A percentile compares a stretch with the other conserved stretches of the same genome.
Conservation (phyloP, 2,329 filamentous ascomycete genomes). For the Aspergillus quadricinctus region DNA sequence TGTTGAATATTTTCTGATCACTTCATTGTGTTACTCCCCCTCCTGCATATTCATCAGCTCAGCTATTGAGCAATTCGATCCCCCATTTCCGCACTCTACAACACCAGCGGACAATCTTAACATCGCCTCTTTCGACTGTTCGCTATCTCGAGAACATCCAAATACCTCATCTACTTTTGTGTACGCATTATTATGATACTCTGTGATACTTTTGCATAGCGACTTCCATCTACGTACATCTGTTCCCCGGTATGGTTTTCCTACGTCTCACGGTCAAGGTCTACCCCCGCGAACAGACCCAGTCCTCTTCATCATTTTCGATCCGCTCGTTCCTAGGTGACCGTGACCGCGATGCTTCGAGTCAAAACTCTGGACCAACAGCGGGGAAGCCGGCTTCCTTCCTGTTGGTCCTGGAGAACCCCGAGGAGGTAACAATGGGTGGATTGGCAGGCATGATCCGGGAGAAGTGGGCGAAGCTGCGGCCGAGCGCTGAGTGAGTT, state of each 20-base stretch:
- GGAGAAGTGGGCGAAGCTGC: conserved; percentile 30
- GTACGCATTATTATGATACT: background rate
- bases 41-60: background rate
- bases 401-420: conserved; percentile 26
- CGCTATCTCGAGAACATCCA: background rate
- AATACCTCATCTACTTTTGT: background rate
- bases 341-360: conserved; percentile 11
- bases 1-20: background rate
- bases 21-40: background rate
- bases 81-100: background rate
- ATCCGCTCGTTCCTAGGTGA: conserved; percentile 12
- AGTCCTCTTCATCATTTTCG: conserved; percentile 8
- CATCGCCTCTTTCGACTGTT: background rate
- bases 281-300: conserved; percentile 24
- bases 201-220: background rate
- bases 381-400: conserved; percentile 24
- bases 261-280: conserved; percentile 36
- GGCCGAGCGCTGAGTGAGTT: conserved; percentile 31
- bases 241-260: conserved; percentile 28
- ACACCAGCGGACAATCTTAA: background rate
- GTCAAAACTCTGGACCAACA: conserved; percentile 2
- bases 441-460: conserved; percentile 29
- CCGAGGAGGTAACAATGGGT: conserved; percentile 28
- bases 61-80: background rate
- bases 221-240: background rate